Conservation (phyloP, 352 stramenopile genomes). For the Phytophthora pini region DNA sequence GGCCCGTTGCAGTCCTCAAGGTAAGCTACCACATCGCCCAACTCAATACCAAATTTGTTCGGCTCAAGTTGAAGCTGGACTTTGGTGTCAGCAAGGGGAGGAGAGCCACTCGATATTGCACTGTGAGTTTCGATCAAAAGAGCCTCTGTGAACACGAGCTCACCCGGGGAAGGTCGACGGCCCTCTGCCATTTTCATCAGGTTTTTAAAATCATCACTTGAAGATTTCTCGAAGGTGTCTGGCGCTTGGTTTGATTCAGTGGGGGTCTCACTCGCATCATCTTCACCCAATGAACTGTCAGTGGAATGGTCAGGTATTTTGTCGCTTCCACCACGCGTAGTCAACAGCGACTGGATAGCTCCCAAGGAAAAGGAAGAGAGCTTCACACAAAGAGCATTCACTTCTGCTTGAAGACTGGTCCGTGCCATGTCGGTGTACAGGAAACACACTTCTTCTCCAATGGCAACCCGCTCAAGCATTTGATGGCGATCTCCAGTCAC, state of each 20-base stretch:
- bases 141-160: conserved; percentile 70
- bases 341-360: conserved; percentile 39
- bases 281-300: conserved; percentile 2
- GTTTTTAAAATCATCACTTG: conserved; percentile 65
- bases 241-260: not conserved
- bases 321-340: not conserved
- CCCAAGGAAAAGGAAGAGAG: conserved; percentile 55
- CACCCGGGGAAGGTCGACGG: conserved; percentile 56
- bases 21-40: conserved; percentile 46
- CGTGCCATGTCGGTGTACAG: conserved; percentile 37
- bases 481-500: conserved; percentile 51
- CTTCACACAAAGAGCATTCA: conserved; percentile 53
- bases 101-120: conserved; percentile 12
- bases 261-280: not conserved
- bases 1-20: conserved; percentile 65
- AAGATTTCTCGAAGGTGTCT: conserved; percentile 3
- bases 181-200: conserved; percentile 60
- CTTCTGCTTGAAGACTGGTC: conserved; percentile 47
- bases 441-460: conserved; percentile 17
- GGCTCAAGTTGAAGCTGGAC: conserved; percentile 34
- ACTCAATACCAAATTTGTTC: conserved; percentile 39
- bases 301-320: conserved; percentile 1
- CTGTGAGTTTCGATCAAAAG: conserved; percentile 73
- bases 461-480: conserved; percentile 43
- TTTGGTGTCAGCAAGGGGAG: conserved; percentile 14